phyloP scores from a whole-genome alignment of 768 basidiomycete species.

The Hygrophorus pudorinus region DNA sequence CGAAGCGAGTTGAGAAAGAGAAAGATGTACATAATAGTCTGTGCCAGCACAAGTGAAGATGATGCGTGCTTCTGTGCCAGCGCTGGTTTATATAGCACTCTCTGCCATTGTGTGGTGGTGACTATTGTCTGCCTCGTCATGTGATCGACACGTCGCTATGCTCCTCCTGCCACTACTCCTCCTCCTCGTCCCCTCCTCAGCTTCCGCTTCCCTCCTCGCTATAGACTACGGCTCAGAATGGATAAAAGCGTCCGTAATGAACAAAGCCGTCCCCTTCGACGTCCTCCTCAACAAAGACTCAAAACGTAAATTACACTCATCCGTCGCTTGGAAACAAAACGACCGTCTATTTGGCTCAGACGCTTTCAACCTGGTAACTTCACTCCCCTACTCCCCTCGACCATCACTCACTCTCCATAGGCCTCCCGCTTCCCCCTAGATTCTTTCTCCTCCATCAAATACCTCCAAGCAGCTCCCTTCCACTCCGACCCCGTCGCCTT shows the following conservation, averaged over 20 bases:
- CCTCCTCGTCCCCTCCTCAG: slow-evolving; percentile 27
- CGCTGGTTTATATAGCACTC: no score
- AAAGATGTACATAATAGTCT: no score
- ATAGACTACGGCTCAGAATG: slow-evolving; percentile 98
- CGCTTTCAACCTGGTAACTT: slow-evolving; percentile 76
- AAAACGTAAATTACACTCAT: slow-evolving; percentile 87
- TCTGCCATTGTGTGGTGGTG: no score
- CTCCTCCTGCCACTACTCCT: not conserved
- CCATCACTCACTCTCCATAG: slow-evolving; percentile 29
- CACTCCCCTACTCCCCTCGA: not conserved
- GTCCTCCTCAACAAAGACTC: slow-evolving; percentile 95
- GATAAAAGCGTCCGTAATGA: slow-evolving; percentile 94
- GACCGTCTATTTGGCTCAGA: slow-evolving; percentile 88
- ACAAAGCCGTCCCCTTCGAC: slow-evolving; percentile 91
- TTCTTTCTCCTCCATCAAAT: slow-evolving; percentile 79
- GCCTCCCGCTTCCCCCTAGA: slow-evolving; percentile 87
- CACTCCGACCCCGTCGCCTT: slow-evolving; percentile 50
- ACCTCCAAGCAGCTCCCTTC: slow-evolving; percentile 64
- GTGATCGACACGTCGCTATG: no score
- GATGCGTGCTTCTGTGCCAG: not conserved
- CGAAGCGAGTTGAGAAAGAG: slow-evolving; percentile 73
- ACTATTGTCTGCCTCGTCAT: no score
- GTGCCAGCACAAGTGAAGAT: slow-evolving; percentile 16
- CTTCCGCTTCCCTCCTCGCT: slow-evolving; percentile 75
- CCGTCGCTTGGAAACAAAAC: slow-evolving; percentile 85